These are phyloP conservation scores for Apiospora koreana DNA, from an alignment of 2,329 filamentous ascomycete genomes.

Conservation along the genomic window DNA sequence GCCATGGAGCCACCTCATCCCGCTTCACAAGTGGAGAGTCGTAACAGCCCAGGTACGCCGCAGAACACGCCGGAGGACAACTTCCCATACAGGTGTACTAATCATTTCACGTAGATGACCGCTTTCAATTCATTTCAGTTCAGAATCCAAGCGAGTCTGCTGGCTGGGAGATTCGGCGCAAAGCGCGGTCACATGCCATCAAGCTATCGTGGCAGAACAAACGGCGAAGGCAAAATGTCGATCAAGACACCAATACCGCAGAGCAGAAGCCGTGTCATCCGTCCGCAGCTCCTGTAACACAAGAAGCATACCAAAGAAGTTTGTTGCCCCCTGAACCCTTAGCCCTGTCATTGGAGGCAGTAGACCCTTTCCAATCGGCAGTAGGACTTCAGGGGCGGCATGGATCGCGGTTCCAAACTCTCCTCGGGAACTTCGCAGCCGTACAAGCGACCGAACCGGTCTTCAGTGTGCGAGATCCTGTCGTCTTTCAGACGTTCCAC, in stretches of 20 bases:
- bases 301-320: neutral
- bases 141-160: neutral
- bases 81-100: neutral
- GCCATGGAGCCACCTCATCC: neutral
- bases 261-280: neutral
- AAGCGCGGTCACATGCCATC: neutral
- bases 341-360: neutral
- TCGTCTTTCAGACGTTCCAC: neutral
- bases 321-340: neutral
- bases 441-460: neutral
- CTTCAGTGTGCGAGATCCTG: neutral
- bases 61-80: neutral
- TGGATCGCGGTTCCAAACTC: neutral
- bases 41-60: neutral
- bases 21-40: neutral
- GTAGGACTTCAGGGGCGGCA: neutral
- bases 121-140: neutral
- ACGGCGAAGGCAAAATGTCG: neutral
- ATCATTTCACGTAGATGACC: neutral
- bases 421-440: neutral
- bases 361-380: neutral
- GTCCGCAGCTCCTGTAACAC: neutral
- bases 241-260: neutral
- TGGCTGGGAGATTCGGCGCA: neutral
- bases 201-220: neutral